Evolutionary conservation across 306 rosid genomes (phyloP).

Genomic region (Vicia sativa): DNA sequence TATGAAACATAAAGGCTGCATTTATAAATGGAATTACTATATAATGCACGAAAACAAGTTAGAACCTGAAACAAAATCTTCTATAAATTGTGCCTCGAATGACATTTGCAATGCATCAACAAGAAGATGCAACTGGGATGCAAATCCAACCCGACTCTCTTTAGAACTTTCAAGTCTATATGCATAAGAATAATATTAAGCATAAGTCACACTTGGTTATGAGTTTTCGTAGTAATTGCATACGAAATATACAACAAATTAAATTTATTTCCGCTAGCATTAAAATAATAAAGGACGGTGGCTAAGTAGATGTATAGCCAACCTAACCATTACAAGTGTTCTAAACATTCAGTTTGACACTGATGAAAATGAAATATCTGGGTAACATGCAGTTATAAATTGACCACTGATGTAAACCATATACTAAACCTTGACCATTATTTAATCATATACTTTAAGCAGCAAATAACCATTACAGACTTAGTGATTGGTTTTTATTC

Average conservation of each 20-base stretch:
- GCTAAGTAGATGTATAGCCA: conserved; percentile 26
- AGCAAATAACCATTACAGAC: conserved; percentile 30
- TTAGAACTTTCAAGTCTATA: conserved; percentile 64
- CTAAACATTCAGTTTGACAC: conserved; percentile 27
- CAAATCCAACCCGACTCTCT: conserved; percentile 76
- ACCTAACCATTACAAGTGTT: conserved; percentile 29
- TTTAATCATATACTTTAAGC: conserved; percentile 13
- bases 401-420: conserved; percentile 29
- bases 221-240: conserved; percentile 24
- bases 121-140: conserved; percentile 74
- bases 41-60: conserved; percentile 35
- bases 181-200: conserved; percentile 25
- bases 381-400: conserved; percentile 9
- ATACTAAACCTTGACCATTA: conserved; percentile 24
- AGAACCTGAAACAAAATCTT: conserved; percentile 96
- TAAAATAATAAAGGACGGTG: not conserved
- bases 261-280: conserved; percentile 10
- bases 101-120: conserved; percentile 81
- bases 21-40: conserved; percentile 21
- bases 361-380: conserved; percentile 33
- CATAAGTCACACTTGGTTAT: conserved; percentile 22
- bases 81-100: conserved; percentile 85
- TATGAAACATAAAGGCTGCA: conserved; percentile 40
- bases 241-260: conserved; percentile 19
- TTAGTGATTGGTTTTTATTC: conserved; percentile 17